Base-by-base conservation (phyloP, 345 rosid species). In the Salix brachista region DNA sequence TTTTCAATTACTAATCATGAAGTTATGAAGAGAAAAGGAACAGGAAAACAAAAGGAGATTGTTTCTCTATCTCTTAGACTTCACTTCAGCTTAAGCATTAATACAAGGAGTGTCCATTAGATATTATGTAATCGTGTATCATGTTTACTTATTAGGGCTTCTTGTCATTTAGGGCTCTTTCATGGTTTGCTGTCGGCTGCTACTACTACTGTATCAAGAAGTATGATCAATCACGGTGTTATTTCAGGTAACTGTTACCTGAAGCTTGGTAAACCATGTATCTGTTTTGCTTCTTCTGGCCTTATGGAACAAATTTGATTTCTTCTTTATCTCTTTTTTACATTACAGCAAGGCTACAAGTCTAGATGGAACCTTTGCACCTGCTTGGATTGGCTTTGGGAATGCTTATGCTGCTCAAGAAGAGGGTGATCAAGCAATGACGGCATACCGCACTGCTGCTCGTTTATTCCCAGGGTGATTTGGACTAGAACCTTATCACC, bases 341-440 rank as follows among this genome's bases (percentile, higher is more conserved):
- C 58, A 62, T 68, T 84, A 71, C 90, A 96, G 97, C 91, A 94
- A 96, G 85, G 97, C 97, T 56, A 92, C 97, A 1, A 87, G 77
- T 68, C 80, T 92, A 42, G 98, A 96, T 84, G 93, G 97, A 50
- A 89, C 89, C 39, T 96, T 92, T 83, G 81, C 92, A 67, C 92
- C 98, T 86, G 98, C 99, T 48, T 92, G 93, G 97, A 88, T 96
- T 78, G 97, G 98, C 75, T 90, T 71, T 84, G 98, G 97, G 69
- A 92, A 94, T 90, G 92, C 97, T 73, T 96, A 81, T 88, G 94
- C 97, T 39, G 93, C 91, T 75, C 87, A 87, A 84, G 96, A 94
- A 68, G 99, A 92, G 86, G 97, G 97, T 73, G 99, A 96, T 81
- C 98, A 92, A 84, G 98, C 98, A 77, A 92, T 96, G 99, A 85